Evolutionary conservation across 352 stramenopile species (phyloP), one percentile per base, ranked within the genome.

Genomic region (Pythium brassicae): DNA sequence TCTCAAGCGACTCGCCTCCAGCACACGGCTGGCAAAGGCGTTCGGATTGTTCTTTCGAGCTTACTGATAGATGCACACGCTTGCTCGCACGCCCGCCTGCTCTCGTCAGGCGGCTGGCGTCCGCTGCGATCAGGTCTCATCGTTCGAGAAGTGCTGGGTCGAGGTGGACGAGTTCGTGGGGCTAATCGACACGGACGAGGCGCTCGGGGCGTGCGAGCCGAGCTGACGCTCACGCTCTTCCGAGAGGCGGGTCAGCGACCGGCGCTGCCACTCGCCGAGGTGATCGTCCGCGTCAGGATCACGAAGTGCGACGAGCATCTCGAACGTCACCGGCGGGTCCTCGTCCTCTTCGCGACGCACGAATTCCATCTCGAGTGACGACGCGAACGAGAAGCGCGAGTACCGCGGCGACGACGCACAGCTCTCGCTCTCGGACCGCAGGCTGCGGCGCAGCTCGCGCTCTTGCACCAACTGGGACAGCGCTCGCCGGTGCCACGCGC

Each of bases 381-480:
- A 61, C 14, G 55, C 55, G 25, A 61, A 44, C 47, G 55, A 61
- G 3, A 45, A 45, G 35, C 55, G 55, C 19, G 55, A 22, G 39
- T 15, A 8, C 43, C 19, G 14, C 26, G 39, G 15, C 12, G 46
- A 25, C 9, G 37, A 45, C 11, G 34, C n/a, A 14, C 20, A 46
- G 49, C 49, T 47, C 23, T 37, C 20, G 19, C 57, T 37, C 42
- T 47, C 22, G 8, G 40, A 53, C 23, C 44, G 45, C 17, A 50
- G 55, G n/a, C 40, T 44, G 42, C 20, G 27, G 45, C 44, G 68
- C 50, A 66, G 62, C 52, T 82, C 43, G 9, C 72, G 77, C 27
- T 77, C 63, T 40, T 65, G 55, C 29, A 69, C 66, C 1, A 88
- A 62, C n/a, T 56, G 60, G 9, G 58, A 67, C 15, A 90, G 57